These are phyloP conservation scores for Umbilicaria muhlenbergii DNA, from an alignment of 495 filamentous ascomycete genomes.

Conservation along the genomic window DNA sequence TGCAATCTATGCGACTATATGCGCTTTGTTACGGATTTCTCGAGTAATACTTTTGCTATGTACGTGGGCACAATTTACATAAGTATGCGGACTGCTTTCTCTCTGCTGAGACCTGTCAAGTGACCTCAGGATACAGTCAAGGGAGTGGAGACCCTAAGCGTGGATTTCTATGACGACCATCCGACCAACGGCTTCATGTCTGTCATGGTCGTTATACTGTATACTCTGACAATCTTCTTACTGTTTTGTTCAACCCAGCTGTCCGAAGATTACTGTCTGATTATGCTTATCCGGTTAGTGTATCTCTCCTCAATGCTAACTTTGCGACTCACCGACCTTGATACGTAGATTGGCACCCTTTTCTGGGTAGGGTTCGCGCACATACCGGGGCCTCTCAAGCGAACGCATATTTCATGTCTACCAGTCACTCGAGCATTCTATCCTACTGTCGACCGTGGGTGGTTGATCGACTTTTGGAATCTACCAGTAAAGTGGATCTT, in stretches of 20 bases:
- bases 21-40: slow-evolving; percentile 27
- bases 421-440: slow-evolving; percentile 26
- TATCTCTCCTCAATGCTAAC: neutral
- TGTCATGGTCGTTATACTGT: slow-evolving; percentile 21
- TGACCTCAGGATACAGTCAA: slow-evolving; percentile 12
- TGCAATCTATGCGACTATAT: slow-evolving; percentile 26
- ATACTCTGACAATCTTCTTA: slow-evolving; percentile 19
- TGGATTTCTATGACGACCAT: slow-evolving; percentile 13
- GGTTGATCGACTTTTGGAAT: slow-evolving; percentile 30
- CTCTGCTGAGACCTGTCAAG: neutral
- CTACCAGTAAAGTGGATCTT: slow-evolving; percentile 25
- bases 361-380: slow-evolving; percentile 17
- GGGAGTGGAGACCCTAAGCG: slow-evolving; percentile 19
- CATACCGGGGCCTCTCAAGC: slow-evolving; percentile 5
- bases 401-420: slow-evolving; percentile 12
- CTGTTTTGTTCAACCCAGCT: slow-evolving; percentile 16
- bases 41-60: slow-evolving; percentile 26
- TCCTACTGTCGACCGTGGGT: slow-evolving; percentile 22
- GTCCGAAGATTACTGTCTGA: slow-evolving; percentile 23
- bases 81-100: slow-evolving; percentile 3
- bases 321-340: neutral
- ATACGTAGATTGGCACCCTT: slow-evolving; percentile 15
- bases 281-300: slow-evolving; percentile 20
- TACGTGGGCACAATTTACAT: slow-evolving; percentile 30
- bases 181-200: slow-evolving; percentile 19